Percentiles rank a stretch among this genome's conserved stretches.
These are phyloP conservation scores for Candida albicans DNA, from an alignment of 1,139 yeast species.

Conservation along the genomic window DNA sequence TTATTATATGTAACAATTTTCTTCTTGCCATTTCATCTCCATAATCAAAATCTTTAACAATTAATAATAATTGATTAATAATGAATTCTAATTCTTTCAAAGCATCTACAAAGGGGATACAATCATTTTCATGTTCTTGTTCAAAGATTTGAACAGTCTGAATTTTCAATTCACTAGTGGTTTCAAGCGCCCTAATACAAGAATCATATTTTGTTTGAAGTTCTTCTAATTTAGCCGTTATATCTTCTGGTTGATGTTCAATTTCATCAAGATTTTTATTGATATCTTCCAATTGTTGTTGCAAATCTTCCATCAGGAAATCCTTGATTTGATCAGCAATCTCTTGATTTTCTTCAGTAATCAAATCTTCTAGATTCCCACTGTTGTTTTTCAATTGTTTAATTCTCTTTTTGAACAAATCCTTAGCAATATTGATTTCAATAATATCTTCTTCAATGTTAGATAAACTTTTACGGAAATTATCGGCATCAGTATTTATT, in stretches of 20 bases:
- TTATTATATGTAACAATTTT: slow-evolving; percentile 69
- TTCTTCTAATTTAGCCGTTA: slow-evolving; percentile 4
- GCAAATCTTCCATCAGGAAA: slow-evolving; percentile 18
- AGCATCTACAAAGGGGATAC: slow-evolving; percentile 27
- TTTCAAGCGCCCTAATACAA: not conserved
- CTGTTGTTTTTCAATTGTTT: slow-evolving; percentile 7
- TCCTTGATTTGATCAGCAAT: slow-evolving; percentile 12
- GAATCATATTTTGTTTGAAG: slow-evolving; percentile 5
- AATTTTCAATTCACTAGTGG: slow-evolving; percentile 1
- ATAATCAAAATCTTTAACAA: slow-evolving; percentile 75
- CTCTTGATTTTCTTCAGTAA: slow-evolving; percentile 8
- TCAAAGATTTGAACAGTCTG: slow-evolving; percentile 13
- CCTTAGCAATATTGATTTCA: slow-evolving; percentile 6
- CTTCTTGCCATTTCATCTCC: slow-evolving; percentile 93
- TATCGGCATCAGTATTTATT: slow-evolving; percentile 12
- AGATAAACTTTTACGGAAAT: slow-evolving; percentile 6
- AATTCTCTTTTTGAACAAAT: slow-evolving; percentile 8
- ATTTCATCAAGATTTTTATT: slow-evolving; percentile 1
- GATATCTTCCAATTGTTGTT: slow-evolving; percentile 19
- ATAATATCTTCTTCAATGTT: slow-evolving; percentile 1
- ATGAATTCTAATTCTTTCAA: slow-evolving; percentile 69
- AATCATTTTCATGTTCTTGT: slow-evolving; percentile 17
- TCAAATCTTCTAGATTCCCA: slow-evolving; percentile 9
- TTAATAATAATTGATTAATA: slow-evolving; percentile 66
- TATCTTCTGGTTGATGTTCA: slow-evolving; percentile 2